A percentile compares a stretch with the other conserved stretches of the same genome.
Conservation (phyloP, 805 yeast genomes). For the Barnettozyma siamensis region DNA sequence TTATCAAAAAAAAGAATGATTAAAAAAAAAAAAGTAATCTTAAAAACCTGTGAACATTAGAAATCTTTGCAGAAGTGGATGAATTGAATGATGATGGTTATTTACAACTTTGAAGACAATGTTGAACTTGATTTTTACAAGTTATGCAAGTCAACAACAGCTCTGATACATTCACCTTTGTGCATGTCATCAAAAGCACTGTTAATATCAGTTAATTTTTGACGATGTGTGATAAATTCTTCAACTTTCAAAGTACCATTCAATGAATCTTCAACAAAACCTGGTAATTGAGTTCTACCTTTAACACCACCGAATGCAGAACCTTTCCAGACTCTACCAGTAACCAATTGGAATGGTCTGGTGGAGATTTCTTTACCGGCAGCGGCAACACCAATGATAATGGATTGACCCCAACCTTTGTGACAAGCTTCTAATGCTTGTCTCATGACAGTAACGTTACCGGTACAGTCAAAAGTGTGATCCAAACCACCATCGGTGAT, state of each 20-base stretch:
- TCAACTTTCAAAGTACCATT: conserved; percentile 80
- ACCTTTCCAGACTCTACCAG: conserved; percentile 98
- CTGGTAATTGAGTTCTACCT: conserved; percentile 94
- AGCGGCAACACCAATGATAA: conserved; percentile 97
- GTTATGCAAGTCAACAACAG: conserved; percentile 55
- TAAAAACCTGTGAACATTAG: no score
- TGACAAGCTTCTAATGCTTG: conserved; percentile 95
- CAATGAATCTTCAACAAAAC: conserved; percentile 79
- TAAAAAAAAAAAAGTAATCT: no score
- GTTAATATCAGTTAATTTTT: conserved; percentile 71
- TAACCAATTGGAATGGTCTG: conserved; percentile 97
- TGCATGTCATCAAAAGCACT: conserved; percentile 93
- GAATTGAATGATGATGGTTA: neutral
- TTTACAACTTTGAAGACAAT: neutral
- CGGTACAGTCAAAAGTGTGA: conserved; percentile 96
- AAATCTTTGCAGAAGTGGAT: neutral
- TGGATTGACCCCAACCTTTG: conserved; percentile 98
- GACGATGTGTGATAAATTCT: conserved; percentile 92
- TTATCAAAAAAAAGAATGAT: neutral
- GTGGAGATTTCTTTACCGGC: conserved; percentile 96
- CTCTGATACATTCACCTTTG: conserved; percentile 88
- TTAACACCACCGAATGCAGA: conserved; percentile 99
- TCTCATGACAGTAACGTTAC: conserved; percentile 93
- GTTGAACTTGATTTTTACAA: conserved; percentile 6
- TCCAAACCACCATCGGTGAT: conserved; percentile 97